Conservation (phyloP, 345 rosid genomes). For the Isatis tinctoria region DNA sequence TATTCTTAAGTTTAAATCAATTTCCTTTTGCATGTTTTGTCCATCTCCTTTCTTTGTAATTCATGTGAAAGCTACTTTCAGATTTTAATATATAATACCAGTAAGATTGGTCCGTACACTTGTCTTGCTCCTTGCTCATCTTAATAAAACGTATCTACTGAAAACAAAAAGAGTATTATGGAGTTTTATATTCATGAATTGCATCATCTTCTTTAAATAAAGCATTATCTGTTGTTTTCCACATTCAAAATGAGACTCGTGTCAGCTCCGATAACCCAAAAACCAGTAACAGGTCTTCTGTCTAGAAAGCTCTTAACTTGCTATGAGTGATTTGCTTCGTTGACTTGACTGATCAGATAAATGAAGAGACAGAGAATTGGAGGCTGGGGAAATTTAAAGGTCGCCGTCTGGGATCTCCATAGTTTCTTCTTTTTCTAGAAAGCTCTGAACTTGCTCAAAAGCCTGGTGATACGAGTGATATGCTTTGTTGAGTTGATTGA, state of each 20-base stretch:
- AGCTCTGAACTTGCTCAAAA: constrained; percentile 30
- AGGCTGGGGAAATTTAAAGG: constrained; percentile 1
- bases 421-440: constrained; percentile 38
- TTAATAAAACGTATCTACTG: background rate
- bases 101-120: background rate
- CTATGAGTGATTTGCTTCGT: background rate
- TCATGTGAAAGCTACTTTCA: background rate
- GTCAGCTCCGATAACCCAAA: background rate
- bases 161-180: background rate
- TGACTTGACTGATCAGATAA: background rate
- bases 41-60: constrained; percentile 3
- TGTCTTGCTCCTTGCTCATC: background rate
- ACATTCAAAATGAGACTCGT: background rate
- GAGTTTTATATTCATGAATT: constrained; percentile 8
- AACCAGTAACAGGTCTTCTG: constrained; percentile 25
- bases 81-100: constrained; percentile 3
- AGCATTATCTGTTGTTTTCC: constrained; percentile 1
- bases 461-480: constrained; percentile 9
- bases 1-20: background rate
- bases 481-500: constrained; percentile 8
- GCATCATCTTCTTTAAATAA: background rate
- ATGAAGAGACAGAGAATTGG: background rate
- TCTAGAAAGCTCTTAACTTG: constrained; percentile 43
- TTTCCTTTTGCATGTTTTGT: background rate
- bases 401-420: constrained; percentile 21